Percentiles rank a stretch among this genome's conserved stretches.
These are phyloP conservation scores for Trichothecium roseum DNA, from an alignment of 2,329 filamentous ascomycete genomes.

Conservation along the genomic window DNA sequence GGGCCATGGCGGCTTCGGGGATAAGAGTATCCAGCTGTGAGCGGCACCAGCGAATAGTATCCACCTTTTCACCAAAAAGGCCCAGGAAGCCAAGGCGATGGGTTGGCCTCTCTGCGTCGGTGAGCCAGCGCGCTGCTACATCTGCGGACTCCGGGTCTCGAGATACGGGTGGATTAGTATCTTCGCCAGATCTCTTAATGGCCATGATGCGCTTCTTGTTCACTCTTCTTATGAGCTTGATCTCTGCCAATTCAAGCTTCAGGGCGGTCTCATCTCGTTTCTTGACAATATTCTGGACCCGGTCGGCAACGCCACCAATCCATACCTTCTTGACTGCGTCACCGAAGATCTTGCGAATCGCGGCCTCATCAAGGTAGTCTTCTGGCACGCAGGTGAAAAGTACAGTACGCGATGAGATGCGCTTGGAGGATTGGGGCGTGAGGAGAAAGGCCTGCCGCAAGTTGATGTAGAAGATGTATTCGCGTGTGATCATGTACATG, in stretches of 20 bases:
- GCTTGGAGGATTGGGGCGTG: conserved; percentile 68
- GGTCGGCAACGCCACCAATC: conserved; percentile 64
- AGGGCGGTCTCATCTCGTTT: conserved; percentile 65
- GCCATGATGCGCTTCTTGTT: conserved; percentile 26
- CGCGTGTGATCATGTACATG: conserved; percentile 78
- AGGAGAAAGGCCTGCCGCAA: conserved; percentile 85
- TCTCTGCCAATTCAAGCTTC: conserved; percentile 75
- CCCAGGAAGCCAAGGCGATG: conserved; percentile 57
- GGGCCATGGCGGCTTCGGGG: conserved; percentile 55
- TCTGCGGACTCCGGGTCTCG: conserved; percentile 55
- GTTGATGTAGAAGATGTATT: conserved; percentile 88
- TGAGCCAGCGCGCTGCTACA: conserved; percentile 56
- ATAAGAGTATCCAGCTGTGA: conserved; percentile 43
- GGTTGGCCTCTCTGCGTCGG: conserved; percentile 56
- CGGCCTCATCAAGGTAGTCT: conserved; percentile 62
- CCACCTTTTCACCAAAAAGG: conserved; percentile 56
- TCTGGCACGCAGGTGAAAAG: conserved; percentile 78
- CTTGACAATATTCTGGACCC: conserved; percentile 67
- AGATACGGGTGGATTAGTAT: conserved; percentile 18
- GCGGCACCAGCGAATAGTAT: conserved; percentile 80
- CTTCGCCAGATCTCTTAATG: conserved; percentile 20
- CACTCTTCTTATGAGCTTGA: conserved; percentile 61
- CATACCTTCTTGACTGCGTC: conserved; percentile 72
- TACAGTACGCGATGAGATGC: conserved; percentile 85
- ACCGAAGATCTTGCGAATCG: conserved; percentile 68